Base-by-base conservation (phyloP, 129 eudicot species). In the Flaveria robusta region DNA sequence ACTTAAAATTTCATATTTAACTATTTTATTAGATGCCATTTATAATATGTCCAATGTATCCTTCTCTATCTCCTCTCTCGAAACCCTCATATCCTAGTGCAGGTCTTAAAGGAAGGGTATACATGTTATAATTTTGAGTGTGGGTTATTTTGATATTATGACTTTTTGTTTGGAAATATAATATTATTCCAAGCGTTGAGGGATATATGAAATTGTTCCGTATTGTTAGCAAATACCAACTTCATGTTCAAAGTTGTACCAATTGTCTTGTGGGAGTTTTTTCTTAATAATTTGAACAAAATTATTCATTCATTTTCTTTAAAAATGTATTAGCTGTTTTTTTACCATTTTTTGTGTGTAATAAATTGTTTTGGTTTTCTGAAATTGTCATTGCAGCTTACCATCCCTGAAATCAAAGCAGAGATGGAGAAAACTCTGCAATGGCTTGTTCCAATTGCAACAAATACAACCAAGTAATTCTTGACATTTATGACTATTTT, bases 381-480 rank as follows among this genome's bases (percentile, higher is more conserved):
- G 41, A 45, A 58, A 66, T 81, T 49, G 68, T 85, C 39, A 19
- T 81, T 84, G 81, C 92, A 95, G 99, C 87, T 86, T 56, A 87
- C 88, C 13, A 75, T 95, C 31, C 88, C 87, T 4, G 96, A 86
- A 77, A 95, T 95, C 78, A 95, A 95, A 86, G 92, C 87, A 43
- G 99, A 95, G 85, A 95, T 95, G 99, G 99, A 95, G 88, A 95
- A 89, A 86, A 95, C 97, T 19, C 77, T 95, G 76, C 88, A 86
- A 66, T 95, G 99, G 99, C 88, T 95, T 72, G 96, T 95, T 81
- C 99, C 99, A 12, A 81, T 95, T 80, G 97, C 99, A 68, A 87
- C 99, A 47, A 95, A 91, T 82, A 95, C 99, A 71, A 89, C 96
- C 84, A 95, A 95, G 99, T 95, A 87, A 87, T 81, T 62, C 66